phyloP scores from a whole-genome alignment of 176 grass and related monocot genomes.

The Aechmea fasciata region DNA sequence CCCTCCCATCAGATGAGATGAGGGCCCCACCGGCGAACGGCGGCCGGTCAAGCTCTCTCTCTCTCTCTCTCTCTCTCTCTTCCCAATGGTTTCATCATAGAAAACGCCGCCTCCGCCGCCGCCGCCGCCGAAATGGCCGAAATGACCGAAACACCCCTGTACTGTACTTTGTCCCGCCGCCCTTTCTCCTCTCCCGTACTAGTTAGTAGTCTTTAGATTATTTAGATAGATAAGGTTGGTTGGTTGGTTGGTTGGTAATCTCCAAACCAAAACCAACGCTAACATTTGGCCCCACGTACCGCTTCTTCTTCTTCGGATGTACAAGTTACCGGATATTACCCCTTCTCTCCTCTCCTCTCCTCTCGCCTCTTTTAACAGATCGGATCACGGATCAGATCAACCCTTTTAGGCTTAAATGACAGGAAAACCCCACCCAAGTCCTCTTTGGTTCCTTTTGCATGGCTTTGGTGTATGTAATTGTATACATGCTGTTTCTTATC shows the following conservation, averaged over 20 bases:
- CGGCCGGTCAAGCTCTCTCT: too few species aligned
- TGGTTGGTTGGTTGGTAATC: background rate
- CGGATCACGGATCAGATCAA: background rate
- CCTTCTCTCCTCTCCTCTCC: background rate
- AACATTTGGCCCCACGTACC: background rate
- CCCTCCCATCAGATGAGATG: background rate
- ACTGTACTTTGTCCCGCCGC: too few species aligned
- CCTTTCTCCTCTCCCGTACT: too few species aligned
- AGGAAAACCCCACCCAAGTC: background rate
- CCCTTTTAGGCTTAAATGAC: background rate
- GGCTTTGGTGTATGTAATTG: constrained; percentile 43
- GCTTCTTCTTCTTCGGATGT: background rate
- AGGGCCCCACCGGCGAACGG: too few species aligned
- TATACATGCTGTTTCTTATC: constrained; percentile 52
- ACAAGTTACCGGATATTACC: background rate
- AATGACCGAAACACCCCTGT: constrained; percentile 34
- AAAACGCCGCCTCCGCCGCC: background rate
- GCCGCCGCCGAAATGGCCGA: too few species aligned
- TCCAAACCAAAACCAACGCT: background rate
- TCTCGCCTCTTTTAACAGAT: background rate
- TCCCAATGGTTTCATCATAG: too few species aligned
- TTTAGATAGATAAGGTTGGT: too few species aligned
- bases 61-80: too few species aligned
- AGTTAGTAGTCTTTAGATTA: too few species aligned
- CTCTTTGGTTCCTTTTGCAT: background rate